phyloP scores from a whole-genome alignment of 306 rosid species.

The Cajanus cajan region DNA sequence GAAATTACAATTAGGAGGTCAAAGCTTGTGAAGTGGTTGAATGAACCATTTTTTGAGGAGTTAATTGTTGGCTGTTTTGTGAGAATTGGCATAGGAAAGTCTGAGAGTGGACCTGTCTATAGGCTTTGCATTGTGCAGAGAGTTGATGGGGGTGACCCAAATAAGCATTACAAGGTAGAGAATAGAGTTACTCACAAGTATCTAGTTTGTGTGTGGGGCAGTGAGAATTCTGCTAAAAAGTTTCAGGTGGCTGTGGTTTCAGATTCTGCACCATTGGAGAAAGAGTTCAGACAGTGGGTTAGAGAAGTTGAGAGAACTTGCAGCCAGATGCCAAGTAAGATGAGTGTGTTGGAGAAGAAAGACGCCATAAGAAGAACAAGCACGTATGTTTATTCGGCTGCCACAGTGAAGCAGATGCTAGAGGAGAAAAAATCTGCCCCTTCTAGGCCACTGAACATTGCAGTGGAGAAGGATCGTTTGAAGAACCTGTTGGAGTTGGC shows the following conservation, averaged over 20 bases:
- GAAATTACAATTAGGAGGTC: conserved; percentile 63
- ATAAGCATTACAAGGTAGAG: conserved; percentile 49
- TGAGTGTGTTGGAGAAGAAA: conserved; percentile 47
- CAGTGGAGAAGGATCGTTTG: conserved; percentile 62
- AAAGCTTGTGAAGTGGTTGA: conserved; percentile 60
- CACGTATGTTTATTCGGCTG: conserved; percentile 54
- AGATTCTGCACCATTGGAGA: conserved; percentile 54
- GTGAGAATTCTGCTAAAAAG: conserved; percentile 52
- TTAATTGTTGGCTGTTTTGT: conserved; percentile 66
- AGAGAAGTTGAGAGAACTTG: conserved; percentile 49
- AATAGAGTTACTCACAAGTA: conserved; percentile 54
- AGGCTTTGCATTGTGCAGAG: conserved; percentile 59
- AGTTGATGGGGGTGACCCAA: conserved; percentile 42
- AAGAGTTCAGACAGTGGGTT: conserved; percentile 54
- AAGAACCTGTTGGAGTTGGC: conserved; percentile 54
- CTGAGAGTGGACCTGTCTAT: conserved; percentile 48
- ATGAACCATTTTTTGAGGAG: conserved; percentile 69
- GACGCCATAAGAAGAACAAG: conserved; percentile 52
- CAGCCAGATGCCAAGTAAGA: conserved; percentile 49
- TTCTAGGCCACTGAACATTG: conserved; percentile 55
- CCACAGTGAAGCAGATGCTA: conserved; percentile 61
- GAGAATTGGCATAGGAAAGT: conserved; percentile 59
- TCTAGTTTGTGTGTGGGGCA: conserved; percentile 60
- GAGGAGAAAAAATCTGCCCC: conserved; percentile 52
- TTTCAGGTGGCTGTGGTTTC: conserved; percentile 59